Evolutionary conservation across 2,329 filamentous ascomycete species (phyloP).

Genomic region (Hypoxylon sp.): DNA sequence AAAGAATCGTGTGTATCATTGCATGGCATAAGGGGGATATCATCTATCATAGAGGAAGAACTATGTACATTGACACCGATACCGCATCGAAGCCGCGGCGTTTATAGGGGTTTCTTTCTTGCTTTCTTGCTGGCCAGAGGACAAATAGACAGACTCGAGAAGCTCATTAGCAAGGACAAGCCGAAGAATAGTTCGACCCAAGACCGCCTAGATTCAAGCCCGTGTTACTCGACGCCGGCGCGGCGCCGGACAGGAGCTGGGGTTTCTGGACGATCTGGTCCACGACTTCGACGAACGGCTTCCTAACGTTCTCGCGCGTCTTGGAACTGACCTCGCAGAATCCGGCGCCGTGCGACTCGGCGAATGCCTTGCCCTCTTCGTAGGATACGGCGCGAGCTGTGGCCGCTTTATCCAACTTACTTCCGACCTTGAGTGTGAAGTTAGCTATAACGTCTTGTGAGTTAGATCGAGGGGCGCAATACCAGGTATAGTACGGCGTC

Average conservation of each 20-base stretch:
- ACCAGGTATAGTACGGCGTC: slow-evolving; percentile 66
- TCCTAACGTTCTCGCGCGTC: slow-evolving; percentile 66
- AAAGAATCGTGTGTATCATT: slow-evolving; percentile 50
- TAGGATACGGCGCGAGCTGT: slow-evolving; percentile 60
- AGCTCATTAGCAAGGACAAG: slow-evolving; percentile 48
- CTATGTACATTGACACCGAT: slow-evolving; percentile 45
- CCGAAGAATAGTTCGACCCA: slow-evolving; percentile 48
- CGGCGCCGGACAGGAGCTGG: slow-evolving; percentile 57
- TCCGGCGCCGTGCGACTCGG: slow-evolving; percentile 60
- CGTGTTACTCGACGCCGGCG: slow-evolving; percentile 45
- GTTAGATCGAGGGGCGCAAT: slow-evolving; percentile 29
- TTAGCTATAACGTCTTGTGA: slow-evolving; percentile 20
- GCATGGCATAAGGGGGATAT: slow-evolving; percentile 48
- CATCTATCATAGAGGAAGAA: slow-evolving; percentile 39
- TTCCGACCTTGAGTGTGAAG: slow-evolving; percentile 58
- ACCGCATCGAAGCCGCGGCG: slow-evolving; percentile 35
- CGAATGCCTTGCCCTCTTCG: slow-evolving; percentile 65
- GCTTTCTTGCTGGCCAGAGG: slow-evolving; percentile 20
- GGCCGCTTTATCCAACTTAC: slow-evolving; percentile 65
- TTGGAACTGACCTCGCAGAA: slow-evolving; percentile 70
- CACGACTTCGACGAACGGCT: slow-evolving; percentile 67
- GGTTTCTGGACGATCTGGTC: slow-evolving; percentile 64
- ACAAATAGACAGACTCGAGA: slow-evolving; percentile 49
- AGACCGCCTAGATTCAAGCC: slow-evolving; percentile 52
- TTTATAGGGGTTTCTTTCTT: slow-evolving; percentile 33